These are phyloP conservation scores for Lithocarpus polystachyus DNA, from an alignment of 306 rosid species.

Conservation along the genomic window DNA sequence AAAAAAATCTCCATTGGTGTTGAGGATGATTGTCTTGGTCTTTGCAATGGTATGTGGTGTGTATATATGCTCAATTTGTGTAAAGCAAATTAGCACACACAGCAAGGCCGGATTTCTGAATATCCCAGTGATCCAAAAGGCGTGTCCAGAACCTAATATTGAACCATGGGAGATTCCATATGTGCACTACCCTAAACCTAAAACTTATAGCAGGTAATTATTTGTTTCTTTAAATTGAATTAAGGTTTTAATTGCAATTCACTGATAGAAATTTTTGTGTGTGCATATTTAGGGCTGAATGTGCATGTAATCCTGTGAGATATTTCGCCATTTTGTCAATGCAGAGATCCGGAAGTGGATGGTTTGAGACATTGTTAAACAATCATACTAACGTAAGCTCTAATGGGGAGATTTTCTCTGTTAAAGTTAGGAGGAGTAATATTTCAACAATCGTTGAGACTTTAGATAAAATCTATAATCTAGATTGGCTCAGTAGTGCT, in stretches of 20 bases:
- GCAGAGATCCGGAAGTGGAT: conserved; percentile 99
- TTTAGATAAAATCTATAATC: conserved; percentile 74
- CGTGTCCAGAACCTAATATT: conserved; percentile 67
- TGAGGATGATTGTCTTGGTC: conserved; percentile 71
- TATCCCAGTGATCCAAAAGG: conserved; percentile 49
- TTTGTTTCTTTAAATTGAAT: conserved; percentile 17
- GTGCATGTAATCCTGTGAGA: conserved; percentile 83
- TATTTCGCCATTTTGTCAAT: conserved; percentile 81
- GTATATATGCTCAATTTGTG: conserved; percentile 83
- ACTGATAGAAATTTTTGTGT: conserved; percentile 19
- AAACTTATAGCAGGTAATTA: conserved; percentile 72
- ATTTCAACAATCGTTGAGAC: conserved; percentile 78
- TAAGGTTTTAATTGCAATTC: conserved; percentile 21
- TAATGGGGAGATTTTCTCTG: conserved; percentile 93
- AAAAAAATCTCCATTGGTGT: conserved; percentile 70
- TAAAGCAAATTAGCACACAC: conserved; percentile 69
- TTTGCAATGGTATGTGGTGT: conserved; percentile 90
- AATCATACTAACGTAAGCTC: conserved; percentile 93
- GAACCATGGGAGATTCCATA: conserved; percentile 68
- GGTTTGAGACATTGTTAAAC: conserved; percentile 97
- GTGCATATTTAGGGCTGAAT: conserved; percentile 66
- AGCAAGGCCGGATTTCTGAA: conserved; percentile 47
- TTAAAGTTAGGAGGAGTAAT: conserved; percentile 85
- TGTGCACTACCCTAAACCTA: conserved; percentile 83
- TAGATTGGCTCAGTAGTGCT: conserved; percentile 91